These are phyloP conservation scores for Sphaerobolus stellatus DNA, from an alignment of 1,284 basidiomycete species.

Conservation along the genomic window DNA sequence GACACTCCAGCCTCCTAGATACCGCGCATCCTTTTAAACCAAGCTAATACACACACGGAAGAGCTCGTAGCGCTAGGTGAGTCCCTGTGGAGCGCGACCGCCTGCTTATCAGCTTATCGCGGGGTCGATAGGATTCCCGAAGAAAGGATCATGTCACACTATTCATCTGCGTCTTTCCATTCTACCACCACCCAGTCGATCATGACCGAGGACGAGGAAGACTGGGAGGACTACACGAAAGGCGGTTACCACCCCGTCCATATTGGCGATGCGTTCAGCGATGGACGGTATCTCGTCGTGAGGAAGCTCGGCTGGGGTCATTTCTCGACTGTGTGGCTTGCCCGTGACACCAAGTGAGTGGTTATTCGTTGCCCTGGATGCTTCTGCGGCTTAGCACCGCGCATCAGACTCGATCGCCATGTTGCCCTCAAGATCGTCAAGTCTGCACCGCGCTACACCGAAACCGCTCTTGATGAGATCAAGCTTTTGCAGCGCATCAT, in stretches of 20 bases:
- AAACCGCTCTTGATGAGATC: constrained; percentile 98
- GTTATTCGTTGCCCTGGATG: constrained; percentile 12
- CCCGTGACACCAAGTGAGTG: constrained; percentile 80
- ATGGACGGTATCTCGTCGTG: constrained; percentile 87
- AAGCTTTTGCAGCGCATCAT: constrained; percentile 96
- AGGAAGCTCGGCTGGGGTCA: constrained; percentile 97
- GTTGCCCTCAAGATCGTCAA: constrained; percentile 99
- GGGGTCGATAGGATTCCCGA: not conserved
- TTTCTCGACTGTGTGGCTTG: constrained; percentile 94
- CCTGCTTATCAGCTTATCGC: constrained; percentile 3
- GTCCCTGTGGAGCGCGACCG: too few species aligned
- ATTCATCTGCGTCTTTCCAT: constrained; percentile 11
- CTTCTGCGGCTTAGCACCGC: constrained; percentile 6
- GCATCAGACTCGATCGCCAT: constrained; percentile 82
- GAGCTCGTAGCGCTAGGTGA: too few species aligned
- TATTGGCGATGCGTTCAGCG: constrained; percentile 90
- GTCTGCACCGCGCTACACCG: constrained; percentile 91
- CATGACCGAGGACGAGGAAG: constrained; percentile 80
- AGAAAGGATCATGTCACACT: not conserved
- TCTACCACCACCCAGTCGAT: constrained; percentile 55
- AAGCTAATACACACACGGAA: too few species aligned
- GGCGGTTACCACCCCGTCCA: constrained; percentile 96
- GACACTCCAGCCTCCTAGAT: too few species aligned
- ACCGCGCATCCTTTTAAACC: too few species aligned
- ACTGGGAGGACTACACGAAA: constrained; percentile 85